Evolutionary conservation across 2,329 filamentous ascomycete species (phyloP), one percentile per base, ranked within the genome.

Genomic region (Coleophoma crateriformis): DNA sequence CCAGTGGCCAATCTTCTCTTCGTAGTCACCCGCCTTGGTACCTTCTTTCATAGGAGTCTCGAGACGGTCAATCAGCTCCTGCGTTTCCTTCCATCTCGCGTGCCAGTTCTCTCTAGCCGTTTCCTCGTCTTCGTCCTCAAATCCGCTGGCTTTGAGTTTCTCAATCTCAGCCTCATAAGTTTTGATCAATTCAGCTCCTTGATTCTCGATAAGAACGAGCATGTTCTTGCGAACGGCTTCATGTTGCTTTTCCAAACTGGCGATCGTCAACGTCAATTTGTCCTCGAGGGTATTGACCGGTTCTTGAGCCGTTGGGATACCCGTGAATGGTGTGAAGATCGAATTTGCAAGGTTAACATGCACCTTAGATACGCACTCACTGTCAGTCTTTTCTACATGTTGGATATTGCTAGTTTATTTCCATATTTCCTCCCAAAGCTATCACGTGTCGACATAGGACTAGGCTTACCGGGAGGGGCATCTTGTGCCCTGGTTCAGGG

Each of bases 51-150:
- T 57, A 43, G 63, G 57, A 34, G 64, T 59, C 43, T 66, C 66
- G 33, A 70, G 51, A 52, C 65, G 55, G 45, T 73, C 65, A 52
- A 69, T 67, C 15, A 63, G 60, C 58, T 71, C 72, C 50, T 75
- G 66, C 53, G 68, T 66, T 15, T 63, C 60, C 59, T 71, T 72
- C 49, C 75, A 70, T 5, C 68, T 68, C 47, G 67, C 33, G 33
- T 45, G 44, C 42, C 32, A n/a, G 14, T 33, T 43, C 43, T 42
- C 14, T 22, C 41, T 45, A 33, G 37, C 40, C 4, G 40, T 51
- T 4, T 42, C 47, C 8, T 50, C 46, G 10, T 41, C 49, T 22
- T 42, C 14, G 13, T 48, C 39, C 50, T 46, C 19, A 34, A 45
- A 11, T 34, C 12, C 43, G 14, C 22, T 34, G 34, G n/a, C 8